These are phyloP conservation scores for Cruciata laevipes DNA, from an alignment of 257 asterid genomes.

Conservation along the genomic window DNA sequence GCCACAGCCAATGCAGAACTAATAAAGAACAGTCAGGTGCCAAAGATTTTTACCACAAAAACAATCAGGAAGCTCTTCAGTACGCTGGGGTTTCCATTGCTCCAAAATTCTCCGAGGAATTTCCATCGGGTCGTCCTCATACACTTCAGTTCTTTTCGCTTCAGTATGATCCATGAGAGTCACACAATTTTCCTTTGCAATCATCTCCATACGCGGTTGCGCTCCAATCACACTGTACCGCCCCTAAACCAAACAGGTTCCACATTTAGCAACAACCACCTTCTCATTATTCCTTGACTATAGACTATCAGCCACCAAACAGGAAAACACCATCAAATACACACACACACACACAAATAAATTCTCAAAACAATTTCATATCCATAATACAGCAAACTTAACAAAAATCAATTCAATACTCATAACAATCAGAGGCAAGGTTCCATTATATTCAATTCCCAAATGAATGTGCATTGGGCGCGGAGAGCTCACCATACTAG, in stretches of 20 bases:
- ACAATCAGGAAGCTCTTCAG: background rate
- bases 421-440: background rate
- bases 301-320: background rate
- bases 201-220: background rate
- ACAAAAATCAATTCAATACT: background rate
- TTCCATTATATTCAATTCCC: background rate
- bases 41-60: background rate
- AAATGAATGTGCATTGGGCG: background rate
- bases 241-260: background rate
- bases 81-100: background rate
- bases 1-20: background rate
- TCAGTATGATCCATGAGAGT: background rate
- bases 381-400: background rate
- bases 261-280: background rate
- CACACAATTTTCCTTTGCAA: background rate
- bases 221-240: conserved; percentile 1
- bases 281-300: background rate
- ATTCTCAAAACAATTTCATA: background rate
- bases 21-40: background rate
- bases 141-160: background rate
- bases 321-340: background rate
- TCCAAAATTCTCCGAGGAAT: conserved; percentile 2
- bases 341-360: background rate
- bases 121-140: background rate
- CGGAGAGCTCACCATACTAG: background rate